These are phyloP conservation scores for Delonix regia DNA, from an alignment of 306 rosid species.

Conservation along the genomic window DNA sequence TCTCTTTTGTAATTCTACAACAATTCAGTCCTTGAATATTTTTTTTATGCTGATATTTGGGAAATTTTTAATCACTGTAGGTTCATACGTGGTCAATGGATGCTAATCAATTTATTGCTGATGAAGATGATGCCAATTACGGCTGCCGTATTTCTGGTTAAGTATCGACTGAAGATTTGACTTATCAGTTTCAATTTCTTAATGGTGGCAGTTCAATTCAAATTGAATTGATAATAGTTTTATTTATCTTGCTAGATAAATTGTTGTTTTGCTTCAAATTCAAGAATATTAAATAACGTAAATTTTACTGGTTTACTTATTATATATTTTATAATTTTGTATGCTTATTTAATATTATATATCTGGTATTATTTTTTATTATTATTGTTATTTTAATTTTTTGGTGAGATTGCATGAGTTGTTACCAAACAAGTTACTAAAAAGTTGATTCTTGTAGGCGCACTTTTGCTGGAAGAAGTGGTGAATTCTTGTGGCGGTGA, in stretches of 20 bases:
- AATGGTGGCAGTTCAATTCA: conserved; percentile 18
- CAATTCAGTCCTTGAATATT: conserved; percentile 6
- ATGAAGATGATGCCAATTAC: conserved; percentile 84
- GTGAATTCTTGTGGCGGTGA: conserved; percentile 59
- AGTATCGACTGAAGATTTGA: conserved; percentile 16
- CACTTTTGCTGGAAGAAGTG: conserved; percentile 85
- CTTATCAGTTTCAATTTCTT: conserved; percentile 8
- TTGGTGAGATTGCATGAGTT: neutral
- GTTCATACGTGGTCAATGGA: conserved; percentile 80
- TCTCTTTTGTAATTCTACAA: neutral
- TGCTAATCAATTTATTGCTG: conserved; percentile 84
- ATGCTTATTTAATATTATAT: conserved; percentile 7
- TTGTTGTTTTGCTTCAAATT: neutral
- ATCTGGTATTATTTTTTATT: neutral
- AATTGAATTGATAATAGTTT: conserved; percentile 16
- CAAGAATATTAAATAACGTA: neutral
- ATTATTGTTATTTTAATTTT: neutral
- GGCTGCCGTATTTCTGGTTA: conserved; percentile 90
- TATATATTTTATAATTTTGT: conserved; percentile 20
- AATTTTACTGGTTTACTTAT: neutral
- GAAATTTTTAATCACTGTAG: conserved; percentile 41
- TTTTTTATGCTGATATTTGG: conserved; percentile 2
- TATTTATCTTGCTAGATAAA: neutral
- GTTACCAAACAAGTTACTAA: neutral
- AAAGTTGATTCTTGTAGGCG: conserved; percentile 58